Evolutionary conservation across 495 filamentous ascomycete genomes (phyloP).

Genomic region (Aspergillus indologenus): DNA sequence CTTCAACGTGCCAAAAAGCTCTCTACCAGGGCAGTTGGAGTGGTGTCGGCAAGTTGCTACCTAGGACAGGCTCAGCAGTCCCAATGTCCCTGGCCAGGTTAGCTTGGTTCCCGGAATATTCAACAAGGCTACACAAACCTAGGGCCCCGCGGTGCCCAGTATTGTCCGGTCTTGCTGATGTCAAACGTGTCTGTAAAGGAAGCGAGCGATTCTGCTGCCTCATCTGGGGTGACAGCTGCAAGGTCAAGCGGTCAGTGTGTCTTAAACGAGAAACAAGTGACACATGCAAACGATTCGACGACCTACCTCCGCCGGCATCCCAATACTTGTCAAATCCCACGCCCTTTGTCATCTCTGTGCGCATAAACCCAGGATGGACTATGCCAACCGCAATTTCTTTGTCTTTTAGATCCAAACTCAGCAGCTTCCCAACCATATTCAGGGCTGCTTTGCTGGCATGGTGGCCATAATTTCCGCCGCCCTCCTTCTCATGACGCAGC

Average conservation of each 20-base stretch:
- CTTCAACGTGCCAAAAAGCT: neutral
- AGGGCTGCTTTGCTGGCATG: conserved; percentile 69
- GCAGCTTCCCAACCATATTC: conserved; percentile 72
- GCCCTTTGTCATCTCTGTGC: conserved; percentile 68
- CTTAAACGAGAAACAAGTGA: neutral
- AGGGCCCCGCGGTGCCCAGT: conserved; percentile 68
- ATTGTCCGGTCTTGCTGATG: conserved; percentile 63
- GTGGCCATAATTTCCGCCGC: conserved; percentile 70
- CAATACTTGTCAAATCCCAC: conserved; percentile 71
- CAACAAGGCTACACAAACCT: conserved; percentile 46
- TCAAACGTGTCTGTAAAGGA: conserved; percentile 60
- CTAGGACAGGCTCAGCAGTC: conserved; percentile 61
- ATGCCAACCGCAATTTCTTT: conserved; percentile 61
- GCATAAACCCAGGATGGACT: conserved; percentile 73
- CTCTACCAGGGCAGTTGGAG: conserved; percentile 66
- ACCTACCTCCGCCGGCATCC: conserved; percentile 62
- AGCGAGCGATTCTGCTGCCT: conserved; percentile 60
- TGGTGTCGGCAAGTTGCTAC: conserved; percentile 58
- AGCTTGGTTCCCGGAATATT: conserved; percentile 11
- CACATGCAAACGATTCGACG: neutral
- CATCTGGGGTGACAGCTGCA: conserved; percentile 62
- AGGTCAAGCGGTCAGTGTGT: neutral
- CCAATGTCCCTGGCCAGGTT: conserved; percentile 57
- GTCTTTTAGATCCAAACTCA: conserved; percentile 64
- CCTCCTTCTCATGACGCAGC: conserved; percentile 62